Evolutionary conservation across 306 rosid species (phyloP).

Genomic region (Astragalus membranaceus): DNA sequence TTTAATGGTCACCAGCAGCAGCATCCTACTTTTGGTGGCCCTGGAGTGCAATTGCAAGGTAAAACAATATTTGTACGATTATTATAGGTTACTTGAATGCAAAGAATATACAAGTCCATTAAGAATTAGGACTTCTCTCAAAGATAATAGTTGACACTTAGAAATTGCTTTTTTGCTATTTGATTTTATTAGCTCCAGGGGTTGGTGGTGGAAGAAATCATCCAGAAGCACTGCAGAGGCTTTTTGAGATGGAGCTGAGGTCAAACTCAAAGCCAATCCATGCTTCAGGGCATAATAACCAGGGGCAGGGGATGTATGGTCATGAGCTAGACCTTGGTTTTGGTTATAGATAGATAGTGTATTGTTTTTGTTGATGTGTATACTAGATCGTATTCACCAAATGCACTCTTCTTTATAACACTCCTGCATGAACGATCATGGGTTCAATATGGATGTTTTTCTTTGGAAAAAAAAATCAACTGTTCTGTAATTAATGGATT

Average conservation of each 20-base stretch:
- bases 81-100: neutral
- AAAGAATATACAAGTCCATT: neutral
- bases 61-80: conserved; percentile 8
- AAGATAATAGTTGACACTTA: neutral
- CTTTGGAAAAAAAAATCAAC: conserved; percentile 6
- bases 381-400: conserved; percentile 28
- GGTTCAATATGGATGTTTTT: conserved; percentile 29
- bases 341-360: conserved; percentile 67
- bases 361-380: conserved; percentile 24
- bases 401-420: conserved; percentile 17
- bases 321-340: conserved; percentile 83
- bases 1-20: conserved; percentile 55
- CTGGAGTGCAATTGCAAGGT: conserved; percentile 70
- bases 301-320: conserved; percentile 35
- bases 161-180: no score
- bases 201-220: conserved; percentile 62
- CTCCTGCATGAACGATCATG: conserved; percentile 29
- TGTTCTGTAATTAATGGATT: conserved; percentile 36
- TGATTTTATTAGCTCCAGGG: conserved; percentile 32
- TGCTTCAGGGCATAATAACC: conserved; percentile 28
- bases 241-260: conserved; percentile 82
- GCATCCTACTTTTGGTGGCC: conserved; percentile 55
- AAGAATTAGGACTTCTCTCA: neutral
- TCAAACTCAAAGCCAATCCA: conserved; percentile 32
- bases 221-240: conserved; percentile 83